Evolutionary conservation across 2,329 filamentous ascomycete genomes (phyloP).

Genomic region (Colletotrichum salicis): DNA sequence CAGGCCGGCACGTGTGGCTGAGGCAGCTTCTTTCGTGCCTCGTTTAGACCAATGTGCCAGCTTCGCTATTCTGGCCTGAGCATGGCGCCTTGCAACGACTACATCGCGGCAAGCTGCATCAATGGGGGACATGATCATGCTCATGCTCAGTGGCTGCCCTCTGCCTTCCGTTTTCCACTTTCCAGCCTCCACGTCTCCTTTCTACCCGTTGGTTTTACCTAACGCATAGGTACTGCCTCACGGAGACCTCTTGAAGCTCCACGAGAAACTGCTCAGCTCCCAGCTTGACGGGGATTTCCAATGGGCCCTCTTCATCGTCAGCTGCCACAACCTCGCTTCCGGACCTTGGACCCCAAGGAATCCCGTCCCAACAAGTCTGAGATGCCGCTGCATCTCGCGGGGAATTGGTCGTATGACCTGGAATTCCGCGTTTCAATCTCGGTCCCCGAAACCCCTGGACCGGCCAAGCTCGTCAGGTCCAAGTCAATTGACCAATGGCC

Average conservation of each 20-base stretch:
- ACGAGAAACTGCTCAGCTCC: background rate
- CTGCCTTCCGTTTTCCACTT: background rate
- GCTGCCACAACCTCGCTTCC: background rate
- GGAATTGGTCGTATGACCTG: slow-evolving; percentile 21
- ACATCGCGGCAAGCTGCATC: slow-evolving; percentile 18
- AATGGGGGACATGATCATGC: slow-evolving; percentile 28
- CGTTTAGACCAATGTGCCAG: slow-evolving; percentile 16
- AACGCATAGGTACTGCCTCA: background rate
- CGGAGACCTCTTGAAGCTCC: background rate
- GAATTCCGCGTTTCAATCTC: slow-evolving; percentile 18
- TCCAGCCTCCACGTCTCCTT: background rate
- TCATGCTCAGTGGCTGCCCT: slow-evolving; percentile 18
- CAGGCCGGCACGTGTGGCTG: background rate
- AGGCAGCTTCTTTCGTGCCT: slow-evolving; percentile 7
- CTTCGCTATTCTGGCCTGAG: background rate
- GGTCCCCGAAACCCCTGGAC: slow-evolving; percentile 24
- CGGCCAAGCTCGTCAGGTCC: background rate
- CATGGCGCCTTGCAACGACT: slow-evolving; percentile 24
- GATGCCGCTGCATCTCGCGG: slow-evolving; percentile 13
- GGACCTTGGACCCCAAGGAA: background rate
- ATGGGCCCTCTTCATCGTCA: slow-evolving; percentile 21
- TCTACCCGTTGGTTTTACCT: background rate
- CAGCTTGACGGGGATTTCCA: slow-evolving; percentile 1
- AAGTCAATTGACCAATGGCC: slow-evolving; percentile 30
- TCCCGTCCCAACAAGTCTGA: slow-evolving; percentile 19